Percentiles rank a stretch among this genome's conserved stretches.
Conservation (phyloP, 1,139 yeast species). For the Yamadazyma dendronema region DNA sequence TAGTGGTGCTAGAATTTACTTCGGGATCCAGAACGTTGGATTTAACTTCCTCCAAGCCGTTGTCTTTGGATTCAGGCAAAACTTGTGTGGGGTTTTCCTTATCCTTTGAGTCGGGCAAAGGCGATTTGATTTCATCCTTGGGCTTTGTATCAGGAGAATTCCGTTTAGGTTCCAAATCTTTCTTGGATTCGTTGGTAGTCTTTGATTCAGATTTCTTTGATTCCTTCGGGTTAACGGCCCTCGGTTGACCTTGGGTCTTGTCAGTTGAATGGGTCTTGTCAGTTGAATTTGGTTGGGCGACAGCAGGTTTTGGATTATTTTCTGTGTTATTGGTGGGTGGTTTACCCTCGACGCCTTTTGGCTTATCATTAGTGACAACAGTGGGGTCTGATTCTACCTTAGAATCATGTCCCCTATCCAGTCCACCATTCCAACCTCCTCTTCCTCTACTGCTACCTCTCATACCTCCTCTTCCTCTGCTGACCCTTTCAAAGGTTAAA, state of each 20-base stretch:
- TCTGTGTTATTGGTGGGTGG: too few relatives aligned
- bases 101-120: too few relatives aligned
- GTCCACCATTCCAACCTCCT: not conserved
- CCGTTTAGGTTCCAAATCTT: too few relatives aligned
- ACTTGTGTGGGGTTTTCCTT: too few relatives aligned
- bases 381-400: not conserved
- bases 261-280: too few relatives aligned
- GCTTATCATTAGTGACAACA: too few relatives aligned
- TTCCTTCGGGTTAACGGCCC: not conserved
- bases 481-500: slow-evolving; percentile 17
- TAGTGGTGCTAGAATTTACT: slow-evolving; percentile 1
- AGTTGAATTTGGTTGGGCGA: too few relatives aligned
- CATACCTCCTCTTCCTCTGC: slow-evolving; percentile 18
- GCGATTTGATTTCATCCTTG: too few relatives aligned
- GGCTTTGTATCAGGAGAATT: too few relatives aligned
- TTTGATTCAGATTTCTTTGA: not conserved
- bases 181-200: too few relatives aligned
- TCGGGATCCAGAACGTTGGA: not conserved
- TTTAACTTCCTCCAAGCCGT: not conserved
- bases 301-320: too few relatives aligned
- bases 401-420: not conserved
- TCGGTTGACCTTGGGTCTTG: too few relatives aligned
- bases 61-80: not conserved
- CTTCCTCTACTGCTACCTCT: not conserved
- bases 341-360: not conserved